These are phyloP conservation scores for Talaromyces pinophilus DNA, from an alignment of 2,329 filamentous ascomycete genomes.

Conservation along the genomic window DNA sequence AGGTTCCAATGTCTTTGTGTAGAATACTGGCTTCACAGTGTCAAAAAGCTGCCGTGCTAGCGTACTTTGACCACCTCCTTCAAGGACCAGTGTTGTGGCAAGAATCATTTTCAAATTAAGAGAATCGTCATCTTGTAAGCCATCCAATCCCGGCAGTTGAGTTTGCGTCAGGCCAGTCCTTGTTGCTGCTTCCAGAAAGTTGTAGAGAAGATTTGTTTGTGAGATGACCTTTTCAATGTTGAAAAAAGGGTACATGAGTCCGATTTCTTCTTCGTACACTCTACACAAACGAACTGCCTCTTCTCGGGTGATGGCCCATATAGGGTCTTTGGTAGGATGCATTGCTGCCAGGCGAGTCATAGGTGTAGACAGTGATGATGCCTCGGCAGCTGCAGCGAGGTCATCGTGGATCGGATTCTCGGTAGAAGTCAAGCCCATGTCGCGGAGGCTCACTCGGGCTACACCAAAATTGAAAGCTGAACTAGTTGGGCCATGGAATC, in stretches of 20 bases:
- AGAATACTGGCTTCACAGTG: slow-evolving; percentile 70
- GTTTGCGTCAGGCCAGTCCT: slow-evolving; percentile 60
- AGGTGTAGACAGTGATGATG: slow-evolving; percentile 42
- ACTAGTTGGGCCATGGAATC: slow-evolving; percentile 83
- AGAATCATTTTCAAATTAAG: slow-evolving; percentile 80
- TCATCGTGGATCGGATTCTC: slow-evolving; percentile 65
- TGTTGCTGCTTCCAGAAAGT: slow-evolving; percentile 70
- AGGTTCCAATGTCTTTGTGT: slow-evolving; percentile 61
- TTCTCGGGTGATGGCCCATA: slow-evolving; percentile 75
- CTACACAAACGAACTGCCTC: slow-evolving; percentile 78
- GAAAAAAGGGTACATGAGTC: slow-evolving; percentile 87
- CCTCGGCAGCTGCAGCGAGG: slow-evolving; percentile 53
- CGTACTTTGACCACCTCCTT: slow-evolving; percentile 76
- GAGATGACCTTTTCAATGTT: slow-evolving; percentile 70
- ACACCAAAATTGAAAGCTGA: slow-evolving; percentile 82
- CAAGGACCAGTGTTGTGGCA: slow-evolving; percentile 73
- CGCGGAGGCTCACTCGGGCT: slow-evolving; percentile 81
- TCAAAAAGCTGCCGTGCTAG: slow-evolving; percentile 72
- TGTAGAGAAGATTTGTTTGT: slow-evolving; percentile 69
- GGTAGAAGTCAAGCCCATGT: slow-evolving; percentile 75
- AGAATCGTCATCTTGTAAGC: slow-evolving; percentile 64
- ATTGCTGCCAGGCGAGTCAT: slow-evolving; percentile 36
- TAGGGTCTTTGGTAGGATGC: slow-evolving; percentile 66
- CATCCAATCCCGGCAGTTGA: slow-evolving; percentile 57
- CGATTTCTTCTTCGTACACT: slow-evolving; percentile 86